Base-by-base conservation (phyloP, 306 rosid genomes). In the Vicia faba region DNA sequence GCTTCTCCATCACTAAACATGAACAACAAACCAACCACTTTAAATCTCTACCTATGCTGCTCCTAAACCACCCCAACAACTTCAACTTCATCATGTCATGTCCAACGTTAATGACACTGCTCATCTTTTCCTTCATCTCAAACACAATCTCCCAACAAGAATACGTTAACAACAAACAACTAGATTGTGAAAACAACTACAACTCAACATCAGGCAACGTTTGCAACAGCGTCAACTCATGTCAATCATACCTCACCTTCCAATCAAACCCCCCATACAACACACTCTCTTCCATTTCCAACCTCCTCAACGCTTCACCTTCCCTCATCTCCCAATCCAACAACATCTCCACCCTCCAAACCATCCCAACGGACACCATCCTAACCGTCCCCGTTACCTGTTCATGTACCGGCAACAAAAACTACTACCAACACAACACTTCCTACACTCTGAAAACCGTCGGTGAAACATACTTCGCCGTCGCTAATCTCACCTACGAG, bases 201-300 rank as follows among this genome's bases (percentile, higher is more conserved):
- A 79, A 75, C 26, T 11, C 63, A 49, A 86, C 96, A 11, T 61
- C 39, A 10, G 83, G 96, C 41, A 80, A 71, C 43, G 1, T 53
- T 40, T 88, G 95, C 82, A 81, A 83, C 64, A 54, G 81, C 75
- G 12, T 31, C 43, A 2, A 18, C 0, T 72, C 92, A 0, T 89
- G 96, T 78, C 3, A 0, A 2, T 81, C 90, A 0, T 89, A 79
- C 74, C 96, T 89, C 70, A 86, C 90, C 5, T 89, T 89, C 87
- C 75, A 74, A 59, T 84, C 96, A 4, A 2, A 10, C 76, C 14
- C 80, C 76, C 5, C 1, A 5, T 0, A 79, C 84, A 53, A 53
- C 74, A 16, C 80, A 0, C 83, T 88, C 0, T 0, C 72, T 23
- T 5, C 66, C 59, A 84, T 89, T 5, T 75, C 84, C 4, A 73